Evolutionary conservation across 78 protist genomes (phyloP).

Genomic region (Dictyostelium intermedium): DNA sequence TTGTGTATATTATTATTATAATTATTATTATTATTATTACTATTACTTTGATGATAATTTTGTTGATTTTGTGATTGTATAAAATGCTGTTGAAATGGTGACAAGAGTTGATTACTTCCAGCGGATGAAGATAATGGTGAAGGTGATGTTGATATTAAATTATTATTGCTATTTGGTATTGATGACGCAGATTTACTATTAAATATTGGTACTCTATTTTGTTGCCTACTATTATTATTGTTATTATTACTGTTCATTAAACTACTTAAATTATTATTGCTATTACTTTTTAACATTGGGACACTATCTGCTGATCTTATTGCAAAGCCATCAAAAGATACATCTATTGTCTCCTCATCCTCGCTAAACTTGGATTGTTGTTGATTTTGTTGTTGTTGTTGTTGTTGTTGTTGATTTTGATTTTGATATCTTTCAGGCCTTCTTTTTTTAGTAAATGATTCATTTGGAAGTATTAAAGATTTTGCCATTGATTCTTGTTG

Average conservation of each 20-base stretch:
- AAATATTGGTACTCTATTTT: background rate
- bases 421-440: conserved; percentile 9
- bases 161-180: background rate
- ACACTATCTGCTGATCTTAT: background rate
- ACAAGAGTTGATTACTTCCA: background rate
- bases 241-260: background rate
- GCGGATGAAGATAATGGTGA: background rate
- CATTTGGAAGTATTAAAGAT: background rate
- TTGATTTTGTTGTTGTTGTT: background rate
- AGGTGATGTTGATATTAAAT: background rate
- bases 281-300: background rate
- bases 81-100: background rate
- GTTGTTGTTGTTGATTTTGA: background rate
- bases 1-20: background rate
- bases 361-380: background rate
- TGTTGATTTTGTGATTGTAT: background rate
- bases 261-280: background rate
- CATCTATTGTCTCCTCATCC: background rate
- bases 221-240: background rate
- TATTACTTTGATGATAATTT: background rate
- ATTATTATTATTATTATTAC: background rate
- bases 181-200: background rate
- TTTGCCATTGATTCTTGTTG: conserved; percentile 23
- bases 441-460: conserved; percentile 1
- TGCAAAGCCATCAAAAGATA: background rate